These are phyloP conservation scores for Sporobolomyces roseus DNA, from an alignment of 768 basidiomycete genomes.

Conservation along the genomic window DNA sequence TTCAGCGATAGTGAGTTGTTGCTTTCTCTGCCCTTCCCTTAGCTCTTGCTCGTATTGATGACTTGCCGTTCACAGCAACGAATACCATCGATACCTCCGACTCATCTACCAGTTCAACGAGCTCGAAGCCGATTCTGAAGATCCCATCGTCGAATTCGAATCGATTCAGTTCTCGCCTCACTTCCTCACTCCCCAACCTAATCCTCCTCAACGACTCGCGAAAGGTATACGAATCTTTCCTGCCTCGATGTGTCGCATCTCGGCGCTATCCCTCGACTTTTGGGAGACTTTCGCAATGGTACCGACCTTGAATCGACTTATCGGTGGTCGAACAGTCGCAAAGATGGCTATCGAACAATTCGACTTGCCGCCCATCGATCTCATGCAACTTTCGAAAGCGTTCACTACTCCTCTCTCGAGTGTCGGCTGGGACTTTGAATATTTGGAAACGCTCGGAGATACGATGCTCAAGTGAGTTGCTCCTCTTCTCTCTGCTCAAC, in stretches of 20 bases:
- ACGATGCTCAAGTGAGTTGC: conserved; percentile 33
- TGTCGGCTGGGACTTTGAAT: conserved; percentile 72
- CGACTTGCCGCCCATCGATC: conserved; percentile 60
- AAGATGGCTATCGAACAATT: conserved; percentile 56
- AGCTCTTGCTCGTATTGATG: no score
- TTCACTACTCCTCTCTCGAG: conserved; percentile 66
- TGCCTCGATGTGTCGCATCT: conserved; percentile 36
- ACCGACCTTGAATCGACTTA: conserved; percentile 64
- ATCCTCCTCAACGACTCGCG: no score
- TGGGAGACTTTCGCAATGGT: conserved; percentile 58
- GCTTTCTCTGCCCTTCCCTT: neutral
- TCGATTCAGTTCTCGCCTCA: neutral
- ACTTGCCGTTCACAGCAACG: neutral
- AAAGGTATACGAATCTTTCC: conserved; percentile 13
- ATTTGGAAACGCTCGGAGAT: conserved; percentile 82
- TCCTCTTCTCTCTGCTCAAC: neutral
- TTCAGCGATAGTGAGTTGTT: conserved; percentile 2
- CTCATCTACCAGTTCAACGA: conserved; percentile 4
- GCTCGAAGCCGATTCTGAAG: neutral
- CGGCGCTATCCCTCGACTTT: conserved; percentile 57
- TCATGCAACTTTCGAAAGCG: conserved; percentile 64
- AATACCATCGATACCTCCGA: conserved; percentile 7
- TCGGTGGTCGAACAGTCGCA: conserved; percentile 65
- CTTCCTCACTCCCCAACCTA: neutral
- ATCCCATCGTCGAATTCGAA: conserved; percentile 4